Evolutionary conservation across 345 rosid species (phyloP), one percentile per base, ranked within the genome.

Genomic region (Citrus hindsii): DNA sequence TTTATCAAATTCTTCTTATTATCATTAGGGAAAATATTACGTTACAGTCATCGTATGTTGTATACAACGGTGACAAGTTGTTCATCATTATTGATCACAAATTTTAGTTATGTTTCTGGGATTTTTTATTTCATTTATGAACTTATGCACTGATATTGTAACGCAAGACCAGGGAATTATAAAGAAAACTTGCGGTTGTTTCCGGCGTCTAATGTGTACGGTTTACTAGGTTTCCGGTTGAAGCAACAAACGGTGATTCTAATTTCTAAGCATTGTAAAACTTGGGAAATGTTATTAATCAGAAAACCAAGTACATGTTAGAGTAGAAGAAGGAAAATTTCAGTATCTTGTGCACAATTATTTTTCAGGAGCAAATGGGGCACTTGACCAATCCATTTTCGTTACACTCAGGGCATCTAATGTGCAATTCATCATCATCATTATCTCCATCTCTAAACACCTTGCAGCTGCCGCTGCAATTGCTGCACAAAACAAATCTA

Each of bases 341-440:
- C 33, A 40, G 13, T 14, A 6, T 69, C 35, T 28, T 2, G 27
- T 62, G 30, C 14, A 61, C 32, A 61, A 27, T 61, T 24, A 63
- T 64, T 64, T 51, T 61, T 79, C 81, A 83, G 79, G 78, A 77
- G 85, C 98, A 91, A 78, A 85, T 63, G 62, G 87, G 78, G 82
- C 98, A 96, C 71, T 75, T 90, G 53, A 89, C 85, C 84, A 96
- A 82, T 28, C 99, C 99, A 77, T 94, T 94, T 84, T 94, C 97
- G 30, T 96, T 96, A 74, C 97, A 94, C 1, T 86, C 91, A 21
- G 74, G 77, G 79, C 99, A 96, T 83, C 89, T 84, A 21, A 76
- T 77, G 80, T 51, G 80, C 37, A 24, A 12, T 22, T 67, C 82
- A 21, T 77, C 51, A 14, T 6, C 13, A 42, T 78, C 51, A 14